A percentile compares a stretch with the other conserved stretches of the same genome.
phyloP scores from a whole-genome alignment of 305 asterid genomes.

The Striga hermonthica region DNA sequence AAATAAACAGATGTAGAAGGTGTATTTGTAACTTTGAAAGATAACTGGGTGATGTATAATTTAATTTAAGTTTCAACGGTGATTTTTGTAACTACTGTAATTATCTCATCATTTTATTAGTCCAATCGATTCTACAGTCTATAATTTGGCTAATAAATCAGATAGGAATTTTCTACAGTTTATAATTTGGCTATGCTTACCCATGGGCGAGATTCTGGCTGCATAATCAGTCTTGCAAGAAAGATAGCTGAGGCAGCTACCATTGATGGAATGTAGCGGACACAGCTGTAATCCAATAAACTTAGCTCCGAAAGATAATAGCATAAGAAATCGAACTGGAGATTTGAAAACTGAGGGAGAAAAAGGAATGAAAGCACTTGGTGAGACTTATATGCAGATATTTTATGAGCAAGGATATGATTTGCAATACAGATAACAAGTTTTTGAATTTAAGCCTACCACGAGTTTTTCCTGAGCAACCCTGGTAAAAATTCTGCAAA shows the following conservation, averaged over 20 bases:
- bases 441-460: conserved; percentile 39
- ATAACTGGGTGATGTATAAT: too few relatives aligned
- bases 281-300: conserved; percentile 52
- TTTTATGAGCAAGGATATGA: conserved; percentile 23
- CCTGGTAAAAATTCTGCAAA: conserved; percentile 50
- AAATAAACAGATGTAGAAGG: too few relatives aligned
- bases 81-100: too few relatives aligned
- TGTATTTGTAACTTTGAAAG: too few relatives aligned
- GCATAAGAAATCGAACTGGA: conserved; percentile 50
- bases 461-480: conserved; percentile 47
- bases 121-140: too few relatives aligned
- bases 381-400: conserved; percentile 8
- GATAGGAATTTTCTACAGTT: too few relatives aligned
- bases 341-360: conserved; percentile 39
- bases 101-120: too few relatives aligned
- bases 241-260: conserved; percentile 70
- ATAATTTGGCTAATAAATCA: too few relatives aligned
- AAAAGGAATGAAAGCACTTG: conserved; percentile 23
- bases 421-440: background rate
- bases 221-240: conserved; percentile 50
- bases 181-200: conserved; percentile 36
- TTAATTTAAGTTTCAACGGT: too few relatives aligned
- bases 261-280: conserved; percentile 53
- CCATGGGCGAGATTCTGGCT: conserved; percentile 55
- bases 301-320: conserved; percentile 64